Percentiles rank a stretch among this genome's conserved stretches.
These are phyloP conservation scores for Ensete glaucum DNA, from an alignment of 176 grass and related monocot genomes.

Conservation along the genomic window DNA sequence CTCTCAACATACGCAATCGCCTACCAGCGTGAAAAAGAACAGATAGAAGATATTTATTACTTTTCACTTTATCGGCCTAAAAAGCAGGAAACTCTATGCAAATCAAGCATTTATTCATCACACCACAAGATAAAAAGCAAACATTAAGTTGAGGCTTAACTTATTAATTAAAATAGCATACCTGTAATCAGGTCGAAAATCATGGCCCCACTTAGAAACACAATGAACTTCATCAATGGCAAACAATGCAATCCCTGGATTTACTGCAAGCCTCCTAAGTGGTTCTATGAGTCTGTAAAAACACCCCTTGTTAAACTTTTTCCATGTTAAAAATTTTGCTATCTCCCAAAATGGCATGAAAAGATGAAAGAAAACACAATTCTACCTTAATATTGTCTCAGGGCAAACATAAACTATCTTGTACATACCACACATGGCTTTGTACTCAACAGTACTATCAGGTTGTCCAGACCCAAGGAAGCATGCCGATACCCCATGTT, in stretches of 20 bases:
- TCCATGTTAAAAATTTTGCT: slow-evolving; percentile 8
- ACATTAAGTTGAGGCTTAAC: slow-evolving; percentile 8
- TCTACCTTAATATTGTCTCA: slow-evolving; percentile 84
- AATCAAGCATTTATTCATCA: not conserved
- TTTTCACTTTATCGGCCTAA: not conserved
- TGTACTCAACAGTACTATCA: slow-evolving; percentile 62
- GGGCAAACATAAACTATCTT: slow-evolving; percentile 96
- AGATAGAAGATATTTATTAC: not conserved
- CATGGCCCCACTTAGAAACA: slow-evolving; percentile 96
- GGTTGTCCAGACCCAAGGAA: slow-evolving; percentile 95
- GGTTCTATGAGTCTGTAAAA: slow-evolving; percentile 71
- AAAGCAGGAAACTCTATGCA: not conserved
- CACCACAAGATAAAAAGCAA: too few species aligned
- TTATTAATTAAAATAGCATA: slow-evolving; percentile 43
- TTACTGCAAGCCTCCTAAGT: slow-evolving; percentile 79
- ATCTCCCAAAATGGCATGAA: slow-evolving; percentile 17
- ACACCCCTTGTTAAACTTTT: slow-evolving; percentile 20
- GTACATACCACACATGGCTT: slow-evolving; percentile 86
- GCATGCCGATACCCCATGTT: slow-evolving; percentile 78
- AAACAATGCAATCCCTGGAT: slow-evolving; percentile 87
- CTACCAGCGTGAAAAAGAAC: slow-evolving; percentile 25
- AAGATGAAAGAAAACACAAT: not conserved
- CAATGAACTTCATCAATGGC: slow-evolving; percentile 94
- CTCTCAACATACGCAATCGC: slow-evolving; percentile 53
- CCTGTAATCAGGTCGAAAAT: slow-evolving; percentile 96